Conservation (phyloP, 1,284 basidiomycete genomes). For the Moesziomyces parantarcticus region DNA sequence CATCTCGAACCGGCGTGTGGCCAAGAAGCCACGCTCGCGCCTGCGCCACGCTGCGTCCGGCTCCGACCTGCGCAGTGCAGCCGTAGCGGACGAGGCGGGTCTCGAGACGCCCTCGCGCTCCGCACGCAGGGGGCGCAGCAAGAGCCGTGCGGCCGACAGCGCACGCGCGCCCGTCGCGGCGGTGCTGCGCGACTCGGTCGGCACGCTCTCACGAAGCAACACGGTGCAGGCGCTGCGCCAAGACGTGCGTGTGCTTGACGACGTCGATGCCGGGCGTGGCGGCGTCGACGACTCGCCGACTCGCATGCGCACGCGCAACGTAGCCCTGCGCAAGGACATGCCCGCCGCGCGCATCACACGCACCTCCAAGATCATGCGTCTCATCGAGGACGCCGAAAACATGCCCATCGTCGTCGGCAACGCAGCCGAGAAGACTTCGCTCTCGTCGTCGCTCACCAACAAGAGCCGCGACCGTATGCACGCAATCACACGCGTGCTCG, state of each 20-base stretch:
- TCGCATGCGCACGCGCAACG: not conserved
- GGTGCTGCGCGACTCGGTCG: conserved; percentile 14
- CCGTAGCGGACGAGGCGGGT: conserved; percentile 4
- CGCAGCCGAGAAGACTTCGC: not conserved
- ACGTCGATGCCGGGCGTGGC: not conserved
- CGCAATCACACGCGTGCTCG: conserved; percentile 35
- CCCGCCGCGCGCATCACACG: conserved; percentile 22
- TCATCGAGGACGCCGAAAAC: conserved; percentile 45
- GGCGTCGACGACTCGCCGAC: conserved; percentile 21
- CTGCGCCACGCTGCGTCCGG: conserved; percentile 22
- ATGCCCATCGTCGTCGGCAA: conserved; percentile 1
- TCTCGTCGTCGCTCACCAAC: conserved; percentile 22
- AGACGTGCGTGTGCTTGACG: conserved; percentile 16
- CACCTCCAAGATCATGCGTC: conserved; percentile 46
- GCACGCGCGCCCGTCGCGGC: conserved; percentile 9
- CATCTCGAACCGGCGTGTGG: conserved; percentile 30
- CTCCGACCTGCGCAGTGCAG: conserved; percentile 8
- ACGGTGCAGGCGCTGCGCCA: conserved; percentile 13
- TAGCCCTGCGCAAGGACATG: conserved; percentile 25
- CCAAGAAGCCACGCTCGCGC: conserved; percentile 28
- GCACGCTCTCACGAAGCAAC: conserved; percentile 8
- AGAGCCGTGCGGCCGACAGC: not conserved
- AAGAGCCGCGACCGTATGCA: conserved; percentile 33
- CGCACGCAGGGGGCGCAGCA: conserved; percentile 7
- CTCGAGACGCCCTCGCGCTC: conserved; percentile 19